Conservation (phyloP, 2,329 filamentous ascomycete species). For the Fusarium sp. region DNA sequence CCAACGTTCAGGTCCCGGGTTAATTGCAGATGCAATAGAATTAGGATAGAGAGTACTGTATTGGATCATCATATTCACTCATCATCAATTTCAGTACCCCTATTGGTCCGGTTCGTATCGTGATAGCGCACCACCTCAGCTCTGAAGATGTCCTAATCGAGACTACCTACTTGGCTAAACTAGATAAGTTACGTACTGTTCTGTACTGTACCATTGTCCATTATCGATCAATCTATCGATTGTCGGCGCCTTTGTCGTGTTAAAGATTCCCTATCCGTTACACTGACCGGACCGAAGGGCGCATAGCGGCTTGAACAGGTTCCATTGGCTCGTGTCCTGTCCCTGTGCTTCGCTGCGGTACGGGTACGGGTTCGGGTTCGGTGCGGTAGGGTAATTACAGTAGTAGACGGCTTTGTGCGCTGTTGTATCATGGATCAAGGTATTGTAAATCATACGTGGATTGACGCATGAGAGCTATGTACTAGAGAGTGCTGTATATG, state of each 20-base stretch:
- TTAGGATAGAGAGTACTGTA: conserved; percentile 23
- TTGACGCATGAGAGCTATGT: conserved; percentile 1
- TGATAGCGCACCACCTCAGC: conserved; percentile 42
- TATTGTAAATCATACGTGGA: conserved; percentile 14
- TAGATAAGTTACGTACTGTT: not conserved
- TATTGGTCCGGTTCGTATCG: conserved; percentile 15
- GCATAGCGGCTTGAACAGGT: conserved; percentile 11
- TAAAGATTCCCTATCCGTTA: conserved; percentile 21
- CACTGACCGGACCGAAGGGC: conserved; percentile 36
- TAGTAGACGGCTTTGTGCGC: conserved; percentile 15
- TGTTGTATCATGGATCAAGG: conserved; percentile 12
- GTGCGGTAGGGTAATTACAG: conserved; percentile 14
- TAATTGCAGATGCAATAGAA: conserved; percentile 32
- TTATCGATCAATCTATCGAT: conserved; percentile 3
- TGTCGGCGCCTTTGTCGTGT: not conserved
- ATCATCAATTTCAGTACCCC: conserved; percentile 17
- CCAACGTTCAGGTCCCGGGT: conserved; percentile 39
- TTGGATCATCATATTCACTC: conserved; percentile 15
- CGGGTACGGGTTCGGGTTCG: conserved; percentile 2
- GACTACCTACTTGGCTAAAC: conserved; percentile 2
- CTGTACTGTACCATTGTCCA: not conserved
- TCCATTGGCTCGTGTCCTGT: conserved; percentile 12
- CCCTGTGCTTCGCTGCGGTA: conserved; percentile 8
- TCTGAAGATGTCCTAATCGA: conserved; percentile 35
- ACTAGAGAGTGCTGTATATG: not conserved